Conservation (phyloP, 768 basidiomycete species). For the Suillus alpinus region DNA sequence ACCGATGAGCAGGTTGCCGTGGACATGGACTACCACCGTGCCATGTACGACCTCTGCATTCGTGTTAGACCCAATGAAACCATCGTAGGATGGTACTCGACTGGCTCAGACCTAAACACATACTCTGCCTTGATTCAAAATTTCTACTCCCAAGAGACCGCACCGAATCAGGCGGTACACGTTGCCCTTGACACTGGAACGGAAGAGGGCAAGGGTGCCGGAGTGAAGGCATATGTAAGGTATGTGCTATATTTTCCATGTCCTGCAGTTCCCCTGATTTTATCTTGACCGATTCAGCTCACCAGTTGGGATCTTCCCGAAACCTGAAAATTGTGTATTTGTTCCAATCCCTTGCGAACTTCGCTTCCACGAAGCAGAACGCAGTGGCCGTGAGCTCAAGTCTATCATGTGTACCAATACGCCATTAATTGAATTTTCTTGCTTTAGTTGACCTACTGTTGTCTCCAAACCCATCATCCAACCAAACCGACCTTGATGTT, state of each 20-base stretch:
- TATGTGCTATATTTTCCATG: conserved; percentile 29
- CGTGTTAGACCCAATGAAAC: conserved; percentile 71
- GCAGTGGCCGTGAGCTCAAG: conserved; percentile 70
- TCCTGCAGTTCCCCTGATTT: conserved; percentile 12
- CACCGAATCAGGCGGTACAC: conserved; percentile 86
- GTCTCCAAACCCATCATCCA: conserved; percentile 38
- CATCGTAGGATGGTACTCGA: conserved; percentile 91
- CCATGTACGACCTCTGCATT: conserved; percentile 86
- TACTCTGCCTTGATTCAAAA: conserved; percentile 97
- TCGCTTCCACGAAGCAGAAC: conserved; percentile 78
- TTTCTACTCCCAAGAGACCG: conserved; percentile 92
- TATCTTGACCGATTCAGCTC: conserved; percentile 46
- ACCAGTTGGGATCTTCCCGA: conserved; percentile 83
- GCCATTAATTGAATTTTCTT: conserved; percentile 1
- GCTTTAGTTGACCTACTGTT: neutral
- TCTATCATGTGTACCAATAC: neutral
- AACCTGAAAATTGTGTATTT: conserved; percentile 94
- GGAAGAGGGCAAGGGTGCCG: conserved; percentile 58
- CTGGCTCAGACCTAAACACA: conserved; percentile 83
- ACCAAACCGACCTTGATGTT: conserved; percentile 70
- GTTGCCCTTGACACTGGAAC: conserved; percentile 86
- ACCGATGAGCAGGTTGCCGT: conserved; percentile 91
- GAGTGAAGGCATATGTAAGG: conserved; percentile 89
- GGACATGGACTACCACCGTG: conserved; percentile 93
- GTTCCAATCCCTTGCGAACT: conserved; percentile 88